Percentiles rank a stretch among this genome's conserved stretches.
Evolutionary conservation across 176 grass and related monocot genomes (phyloP).

Genomic region (Lolium perenne): DNA sequence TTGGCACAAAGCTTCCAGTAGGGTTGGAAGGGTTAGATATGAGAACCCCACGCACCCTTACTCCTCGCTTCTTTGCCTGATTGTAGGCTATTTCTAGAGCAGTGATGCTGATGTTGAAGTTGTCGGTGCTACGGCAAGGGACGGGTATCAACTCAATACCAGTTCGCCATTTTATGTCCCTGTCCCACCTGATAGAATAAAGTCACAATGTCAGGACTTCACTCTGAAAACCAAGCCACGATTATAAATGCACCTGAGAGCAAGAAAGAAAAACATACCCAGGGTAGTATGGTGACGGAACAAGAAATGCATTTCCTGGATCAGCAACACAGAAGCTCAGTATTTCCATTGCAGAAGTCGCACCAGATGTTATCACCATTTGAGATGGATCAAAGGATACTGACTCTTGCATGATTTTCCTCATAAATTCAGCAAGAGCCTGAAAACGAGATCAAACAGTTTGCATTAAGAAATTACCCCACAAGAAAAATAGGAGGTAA

Average conservation of each 20-base stretch:
- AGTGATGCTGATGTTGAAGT: constrained; percentile 80
- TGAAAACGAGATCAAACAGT: constrained; percentile 48
- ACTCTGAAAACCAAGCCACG: not conserved
- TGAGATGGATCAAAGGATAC: constrained; percentile 79
- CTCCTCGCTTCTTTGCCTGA: constrained; percentile 84
- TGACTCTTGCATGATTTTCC: constrained; percentile 70
- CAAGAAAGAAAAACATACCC: constrained; percentile 55
- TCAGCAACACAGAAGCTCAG: constrained; percentile 94
- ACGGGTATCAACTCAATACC: constrained; percentile 90
- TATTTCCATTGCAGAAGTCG: constrained; percentile 90
- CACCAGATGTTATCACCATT: constrained; percentile 88
- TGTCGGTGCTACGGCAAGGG: constrained; percentile 90
- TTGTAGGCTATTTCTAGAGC: constrained; percentile 88
- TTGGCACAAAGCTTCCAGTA: constrained; percentile 77
- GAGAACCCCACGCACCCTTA: constrained; percentile 88
- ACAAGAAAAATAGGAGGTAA: not conserved
- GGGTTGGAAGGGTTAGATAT: constrained; percentile 92
- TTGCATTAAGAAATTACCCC: constrained; percentile 23
- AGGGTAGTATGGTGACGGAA: constrained; percentile 96
- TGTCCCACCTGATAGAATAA: constrained; percentile 72
- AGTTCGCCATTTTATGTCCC: constrained; percentile 89
- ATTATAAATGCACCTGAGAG: not conserved
- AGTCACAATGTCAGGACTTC: not conserved
- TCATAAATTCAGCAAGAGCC: constrained; percentile 94
- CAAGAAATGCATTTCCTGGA: constrained; percentile 95